These are phyloP conservation scores for Gossypium lobatum DNA, from an alignment of 441 rosid genomes.

Conservation along the genomic window DNA sequence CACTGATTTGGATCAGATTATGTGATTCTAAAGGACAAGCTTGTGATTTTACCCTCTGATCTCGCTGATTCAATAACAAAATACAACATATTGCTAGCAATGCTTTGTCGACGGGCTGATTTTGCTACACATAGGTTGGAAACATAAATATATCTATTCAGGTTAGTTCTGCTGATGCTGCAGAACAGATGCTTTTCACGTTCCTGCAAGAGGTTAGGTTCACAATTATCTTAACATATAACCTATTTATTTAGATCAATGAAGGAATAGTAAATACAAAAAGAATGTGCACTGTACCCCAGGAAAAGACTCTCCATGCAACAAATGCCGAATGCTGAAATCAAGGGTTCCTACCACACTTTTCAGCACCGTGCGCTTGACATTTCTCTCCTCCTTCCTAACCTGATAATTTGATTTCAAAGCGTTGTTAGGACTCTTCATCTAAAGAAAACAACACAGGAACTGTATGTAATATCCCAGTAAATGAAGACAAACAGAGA, in stretches of 20 bases:
- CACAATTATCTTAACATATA: not conserved
- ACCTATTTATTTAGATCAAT: not conserved
- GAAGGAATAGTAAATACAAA: slow-evolving; percentile 10
- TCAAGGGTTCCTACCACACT: slow-evolving; percentile 91
- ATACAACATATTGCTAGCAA: slow-evolving; percentile 69
- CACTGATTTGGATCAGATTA: slow-evolving; percentile 6
- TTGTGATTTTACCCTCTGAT: slow-evolving; percentile 41
- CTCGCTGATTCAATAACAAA: slow-evolving; percentile 60
- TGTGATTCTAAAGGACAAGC: not conserved
- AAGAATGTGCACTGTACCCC: slow-evolving; percentile 41
- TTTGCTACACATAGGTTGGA: slow-evolving; percentile 68
- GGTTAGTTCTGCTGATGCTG: slow-evolving; percentile 32
- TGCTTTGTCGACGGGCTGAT: slow-evolving; percentile 79
- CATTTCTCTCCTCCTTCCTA: slow-evolving; percentile 48
- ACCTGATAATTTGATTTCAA: slow-evolving; percentile 38
- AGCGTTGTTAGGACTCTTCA: not conserved
- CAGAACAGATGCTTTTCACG: slow-evolving; percentile 48
- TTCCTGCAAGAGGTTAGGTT: slow-evolving; percentile 42
- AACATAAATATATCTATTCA: slow-evolving; percentile 60
- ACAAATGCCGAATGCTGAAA: slow-evolving; percentile 52
- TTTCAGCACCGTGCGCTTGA: slow-evolving; percentile 58
- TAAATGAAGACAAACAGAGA: slow-evolving; percentile 4
- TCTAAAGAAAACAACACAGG: not conserved
- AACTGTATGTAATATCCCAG: not conserved
- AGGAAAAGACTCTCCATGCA: slow-evolving; percentile 78